These are phyloP conservation scores for Cyamopsis tetragonoloba DNA, from an alignment of 306 rosid genomes.

Conservation along the genomic window DNA sequence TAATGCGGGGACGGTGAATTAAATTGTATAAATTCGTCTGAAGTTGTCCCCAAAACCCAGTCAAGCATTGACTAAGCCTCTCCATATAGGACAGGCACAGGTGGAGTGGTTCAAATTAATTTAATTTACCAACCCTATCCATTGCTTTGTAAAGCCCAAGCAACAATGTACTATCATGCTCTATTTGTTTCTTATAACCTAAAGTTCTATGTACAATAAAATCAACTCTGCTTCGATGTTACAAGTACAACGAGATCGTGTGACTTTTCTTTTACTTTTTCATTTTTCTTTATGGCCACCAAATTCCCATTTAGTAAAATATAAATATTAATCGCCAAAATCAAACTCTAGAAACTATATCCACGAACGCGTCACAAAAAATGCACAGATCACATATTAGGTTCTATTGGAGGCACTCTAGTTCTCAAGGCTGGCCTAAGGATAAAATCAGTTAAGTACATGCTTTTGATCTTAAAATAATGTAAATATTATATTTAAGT, in stretches of 20 bases:
- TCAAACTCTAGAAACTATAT: not conserved
- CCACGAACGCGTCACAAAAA: too few species aligned
- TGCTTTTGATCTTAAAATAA: too few species aligned
- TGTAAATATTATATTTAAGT: too few species aligned
- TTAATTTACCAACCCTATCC: constrained; percentile 33
- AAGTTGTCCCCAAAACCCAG: constrained; percentile 31
- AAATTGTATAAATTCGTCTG: constrained; percentile 22
- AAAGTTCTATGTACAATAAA: constrained; percentile 14
- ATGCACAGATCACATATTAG: too few species aligned
- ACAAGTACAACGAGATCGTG: not conserved
- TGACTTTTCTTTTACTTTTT: not conserved
- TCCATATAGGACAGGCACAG: constrained; percentile 17
- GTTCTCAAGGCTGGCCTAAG: too few species aligned
- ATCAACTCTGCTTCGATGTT: not conserved
- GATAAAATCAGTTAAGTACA: too few species aligned
- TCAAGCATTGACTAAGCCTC: constrained; percentile 32
- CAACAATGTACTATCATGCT: constrained; percentile 15
- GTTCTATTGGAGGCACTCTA: too few species aligned
- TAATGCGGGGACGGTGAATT: constrained; percentile 5
- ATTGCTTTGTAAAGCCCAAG: constrained; percentile 32
- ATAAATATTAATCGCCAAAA: not conserved
- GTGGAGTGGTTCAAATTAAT: constrained; percentile 26
- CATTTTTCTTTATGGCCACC: not conserved
- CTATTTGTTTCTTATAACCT: constrained; percentile 28
- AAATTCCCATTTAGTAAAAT: not conserved